phyloP scores from a whole-genome alignment of 768 basidiomycete genomes.

The Leucosporidium scottii region DNA sequence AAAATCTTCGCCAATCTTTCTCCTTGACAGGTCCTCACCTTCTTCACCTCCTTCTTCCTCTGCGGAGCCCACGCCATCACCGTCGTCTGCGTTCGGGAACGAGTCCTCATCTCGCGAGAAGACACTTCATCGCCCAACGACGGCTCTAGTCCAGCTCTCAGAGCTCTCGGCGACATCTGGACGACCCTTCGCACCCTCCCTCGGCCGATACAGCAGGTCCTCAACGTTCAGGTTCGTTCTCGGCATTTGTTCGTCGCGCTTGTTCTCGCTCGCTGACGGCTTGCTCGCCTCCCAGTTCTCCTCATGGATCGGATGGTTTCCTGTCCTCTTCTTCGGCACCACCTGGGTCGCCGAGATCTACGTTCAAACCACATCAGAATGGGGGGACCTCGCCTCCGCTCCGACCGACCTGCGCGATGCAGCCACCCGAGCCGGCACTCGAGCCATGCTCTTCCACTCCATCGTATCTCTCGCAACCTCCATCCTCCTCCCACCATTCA shows the following conservation, averaged over 20 bases:
- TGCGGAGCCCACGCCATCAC: conserved; percentile 60
- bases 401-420: conserved; percentile 52
- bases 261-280: conserved; percentile 22
- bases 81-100: conserved; percentile 52
- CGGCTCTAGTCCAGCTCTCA: background rate
- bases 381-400: conserved; percentile 40
- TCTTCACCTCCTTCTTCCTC: conserved; percentile 64
- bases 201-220: conserved; percentile 64
- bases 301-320: conserved; percentile 87
- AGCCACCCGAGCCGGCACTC: conserved; percentile 72
- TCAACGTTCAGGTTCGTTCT: conserved; percentile 50
- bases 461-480: conserved; percentile 62
- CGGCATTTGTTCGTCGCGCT: conserved; percentile 1
- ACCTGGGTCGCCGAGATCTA: conserved; percentile 78
- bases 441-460: conserved; percentile 72
- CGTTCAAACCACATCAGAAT: conserved; percentile 46
- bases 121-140: background rate
- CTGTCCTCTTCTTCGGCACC: conserved; percentile 51
- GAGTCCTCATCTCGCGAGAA: conserved; percentile 53
- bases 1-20: too few species aligned
- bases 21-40: conserved; percentile 49
- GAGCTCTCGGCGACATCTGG: conserved; percentile 51
- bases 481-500: conserved; percentile 62
- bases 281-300: conserved; percentile 65
- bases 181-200: conserved; percentile 63